Evolutionary conservation across 169 alveolate species (phyloP).

Genomic region (Theileria annulata): DNA sequence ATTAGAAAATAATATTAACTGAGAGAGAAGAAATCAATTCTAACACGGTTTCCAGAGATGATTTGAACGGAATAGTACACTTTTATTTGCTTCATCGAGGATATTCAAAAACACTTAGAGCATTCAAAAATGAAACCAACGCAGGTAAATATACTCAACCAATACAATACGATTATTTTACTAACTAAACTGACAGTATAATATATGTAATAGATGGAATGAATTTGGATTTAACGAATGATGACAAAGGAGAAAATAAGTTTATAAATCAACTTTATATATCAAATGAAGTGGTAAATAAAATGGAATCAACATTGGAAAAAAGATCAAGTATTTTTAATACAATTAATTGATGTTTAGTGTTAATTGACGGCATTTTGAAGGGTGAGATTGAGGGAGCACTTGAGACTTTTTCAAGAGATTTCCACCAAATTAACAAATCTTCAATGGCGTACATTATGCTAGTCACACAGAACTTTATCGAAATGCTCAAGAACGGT

Average conservation of each 20-base stretch:
- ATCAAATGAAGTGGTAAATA: constrained; percentile 26
- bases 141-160: background rate
- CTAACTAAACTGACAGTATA: too few species aligned
- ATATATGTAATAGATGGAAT: background rate
- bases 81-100: constrained; percentile 49
- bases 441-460: constrained; percentile 16
- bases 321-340: constrained; percentile 14
- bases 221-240: constrained; percentile 7
- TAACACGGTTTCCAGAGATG: background rate
- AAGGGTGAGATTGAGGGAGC: background rate
- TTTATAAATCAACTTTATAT: constrained; percentile 7
- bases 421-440: constrained; percentile 12
- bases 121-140: constrained; percentile 46
- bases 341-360: background rate
- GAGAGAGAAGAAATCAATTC: constrained; percentile 41
- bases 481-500: constrained; percentile 18
- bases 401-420: background rate
- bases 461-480: constrained; percentile 27
- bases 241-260: constrained; percentile 14
- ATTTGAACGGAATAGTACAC: constrained; percentile 19
- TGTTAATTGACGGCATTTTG: background rate
- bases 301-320: constrained; percentile 22
- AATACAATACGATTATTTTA: too few species aligned
- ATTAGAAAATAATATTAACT: constrained; percentile 16
- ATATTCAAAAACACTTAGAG: constrained; percentile 30